These are phyloP conservation scores for Alternaria sp. DNA, from an alignment of 2,329 filamentous ascomycete genomes.

Conservation along the genomic window DNA sequence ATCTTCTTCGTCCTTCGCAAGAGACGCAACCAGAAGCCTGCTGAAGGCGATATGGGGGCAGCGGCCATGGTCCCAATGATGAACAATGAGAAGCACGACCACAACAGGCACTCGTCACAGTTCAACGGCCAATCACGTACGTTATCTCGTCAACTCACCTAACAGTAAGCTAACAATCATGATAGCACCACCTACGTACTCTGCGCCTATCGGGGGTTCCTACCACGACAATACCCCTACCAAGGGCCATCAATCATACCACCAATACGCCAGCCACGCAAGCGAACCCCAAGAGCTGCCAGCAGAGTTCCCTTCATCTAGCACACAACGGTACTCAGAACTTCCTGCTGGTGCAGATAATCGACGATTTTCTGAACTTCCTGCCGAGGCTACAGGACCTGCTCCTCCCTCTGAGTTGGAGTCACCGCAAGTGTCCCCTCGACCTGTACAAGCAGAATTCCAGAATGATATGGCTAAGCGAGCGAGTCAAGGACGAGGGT, in stretches of 20 bases:
- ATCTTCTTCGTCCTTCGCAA: slow-evolving; percentile 36
- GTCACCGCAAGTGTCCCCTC: slow-evolving; percentile 31
- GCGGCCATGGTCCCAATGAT: slow-evolving; percentile 25
- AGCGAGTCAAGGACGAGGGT: slow-evolving; percentile 15
- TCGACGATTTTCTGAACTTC: slow-evolving; percentile 33
- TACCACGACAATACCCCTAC: slow-evolving; percentile 20
- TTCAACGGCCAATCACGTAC: slow-evolving; percentile 36
- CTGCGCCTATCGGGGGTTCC: slow-evolving; percentile 28
- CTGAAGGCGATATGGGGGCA: slow-evolving; percentile 12
- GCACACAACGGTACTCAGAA: slow-evolving; percentile 29
- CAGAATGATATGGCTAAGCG: slow-evolving; percentile 19
- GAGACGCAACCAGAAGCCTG: slow-evolving; percentile 18
- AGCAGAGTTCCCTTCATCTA: slow-evolving; percentile 16
- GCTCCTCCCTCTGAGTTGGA: slow-evolving; percentile 27
- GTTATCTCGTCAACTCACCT: neutral
- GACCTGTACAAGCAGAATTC: slow-evolving; percentile 24
- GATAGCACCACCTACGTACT: slow-evolving; percentile 40
- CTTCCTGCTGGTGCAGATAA: slow-evolving; percentile 29
- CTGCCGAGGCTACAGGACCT: slow-evolving; percentile 16
- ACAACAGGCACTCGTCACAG: slow-evolving; percentile 16
- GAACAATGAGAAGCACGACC: slow-evolving; percentile 20
- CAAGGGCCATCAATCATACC: slow-evolving; percentile 25
- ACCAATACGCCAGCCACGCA: slow-evolving; percentile 27
- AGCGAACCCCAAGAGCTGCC: slow-evolving; percentile 32
- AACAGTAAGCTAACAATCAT: slow-evolving; percentile 13